phyloP scores from a whole-genome alignment of 305 asterid species.

The Petunia hybrid region DNA sequence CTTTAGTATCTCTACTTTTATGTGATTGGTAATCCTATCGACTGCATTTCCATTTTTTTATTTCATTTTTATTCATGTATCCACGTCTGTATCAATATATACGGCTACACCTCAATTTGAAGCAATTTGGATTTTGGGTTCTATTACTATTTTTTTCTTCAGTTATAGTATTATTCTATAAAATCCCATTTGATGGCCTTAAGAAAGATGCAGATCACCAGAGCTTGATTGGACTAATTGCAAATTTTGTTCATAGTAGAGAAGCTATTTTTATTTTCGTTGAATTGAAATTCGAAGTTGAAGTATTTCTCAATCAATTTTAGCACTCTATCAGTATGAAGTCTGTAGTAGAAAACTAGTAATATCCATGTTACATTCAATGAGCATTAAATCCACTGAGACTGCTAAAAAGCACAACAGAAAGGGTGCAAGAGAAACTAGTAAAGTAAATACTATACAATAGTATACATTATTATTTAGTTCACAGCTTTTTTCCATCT shows the following conservation, averaged over 20 bases:
- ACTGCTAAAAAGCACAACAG: neutral
- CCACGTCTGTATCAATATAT: neutral
- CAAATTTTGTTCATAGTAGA: neutral
- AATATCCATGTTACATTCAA: neutral
- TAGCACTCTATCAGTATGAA: too few relatives aligned
- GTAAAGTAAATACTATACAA: conserved; percentile 12
- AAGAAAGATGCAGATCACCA: neutral
- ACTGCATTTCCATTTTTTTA: neutral
- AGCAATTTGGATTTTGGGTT: too few relatives aligned
- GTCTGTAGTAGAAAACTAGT: too few relatives aligned
- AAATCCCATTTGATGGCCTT: neutral
- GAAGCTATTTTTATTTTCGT: too few relatives aligned
- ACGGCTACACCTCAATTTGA: too few relatives aligned
- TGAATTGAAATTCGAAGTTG: too few relatives aligned
- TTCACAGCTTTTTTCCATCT: neutral
- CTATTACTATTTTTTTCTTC: too few relatives aligned
- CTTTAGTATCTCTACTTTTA: too few relatives aligned
- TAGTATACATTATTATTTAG: conserved; percentile 20
- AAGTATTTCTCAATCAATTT: too few relatives aligned
- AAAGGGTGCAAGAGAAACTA: conserved; percentile 4
- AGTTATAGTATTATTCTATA: neutral
- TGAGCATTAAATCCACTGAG: neutral
- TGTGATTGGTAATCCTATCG: too few relatives aligned
- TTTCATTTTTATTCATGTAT: neutral
- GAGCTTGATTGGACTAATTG: neutral